These are phyloP conservation scores for Cardamine resedifolia DNA, from an alignment of 345 rosid species.

Conservation along the genomic window DNA sequence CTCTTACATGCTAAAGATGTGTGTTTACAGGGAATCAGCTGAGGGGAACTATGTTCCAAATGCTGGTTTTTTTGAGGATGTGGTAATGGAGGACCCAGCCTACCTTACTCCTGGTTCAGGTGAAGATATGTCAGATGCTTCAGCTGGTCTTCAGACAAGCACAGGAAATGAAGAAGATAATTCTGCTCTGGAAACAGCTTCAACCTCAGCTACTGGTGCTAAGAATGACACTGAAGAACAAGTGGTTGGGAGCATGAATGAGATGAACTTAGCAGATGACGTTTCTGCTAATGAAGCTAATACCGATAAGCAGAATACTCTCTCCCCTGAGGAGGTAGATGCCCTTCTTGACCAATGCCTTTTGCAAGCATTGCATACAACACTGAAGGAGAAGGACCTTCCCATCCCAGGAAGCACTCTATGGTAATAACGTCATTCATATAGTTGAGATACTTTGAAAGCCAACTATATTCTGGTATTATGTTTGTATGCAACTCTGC, in stretches of 20 bases:
- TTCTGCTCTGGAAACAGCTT: conserved; percentile 33
- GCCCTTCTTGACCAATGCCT: conserved; percentile 84
- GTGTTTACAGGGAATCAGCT: conserved; percentile 66
- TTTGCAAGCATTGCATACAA: conserved; percentile 85
- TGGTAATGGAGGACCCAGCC: conserved; percentile 78
- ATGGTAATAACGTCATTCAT: conserved; percentile 51
- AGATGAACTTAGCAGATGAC: conserved; percentile 47
- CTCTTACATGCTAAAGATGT: conserved; percentile 34
- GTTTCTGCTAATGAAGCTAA: conserved; percentile 40
- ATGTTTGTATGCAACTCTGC: background rate
- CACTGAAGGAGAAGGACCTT: conserved; percentile 87
- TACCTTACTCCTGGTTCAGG: conserved; percentile 43
- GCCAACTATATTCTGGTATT: background rate
- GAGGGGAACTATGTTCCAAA: conserved; percentile 83
- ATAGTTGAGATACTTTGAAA: background rate
- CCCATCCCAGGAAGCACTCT: conserved; percentile 95
- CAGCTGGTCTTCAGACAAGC: conserved; percentile 38
- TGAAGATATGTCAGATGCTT: conserved; percentile 42
- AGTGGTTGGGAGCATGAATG: conserved; percentile 43
- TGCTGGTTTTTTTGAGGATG: conserved; percentile 77
- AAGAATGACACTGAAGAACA: conserved; percentile 36
- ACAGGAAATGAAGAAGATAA: conserved; percentile 36
- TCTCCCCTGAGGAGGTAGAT: conserved; percentile 68
- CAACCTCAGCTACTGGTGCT: conserved; percentile 36
- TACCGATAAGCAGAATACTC: conserved; percentile 47